Conservation (phyloP, 805 yeast species). For the Nakazawaea ishiwadae region DNA sequence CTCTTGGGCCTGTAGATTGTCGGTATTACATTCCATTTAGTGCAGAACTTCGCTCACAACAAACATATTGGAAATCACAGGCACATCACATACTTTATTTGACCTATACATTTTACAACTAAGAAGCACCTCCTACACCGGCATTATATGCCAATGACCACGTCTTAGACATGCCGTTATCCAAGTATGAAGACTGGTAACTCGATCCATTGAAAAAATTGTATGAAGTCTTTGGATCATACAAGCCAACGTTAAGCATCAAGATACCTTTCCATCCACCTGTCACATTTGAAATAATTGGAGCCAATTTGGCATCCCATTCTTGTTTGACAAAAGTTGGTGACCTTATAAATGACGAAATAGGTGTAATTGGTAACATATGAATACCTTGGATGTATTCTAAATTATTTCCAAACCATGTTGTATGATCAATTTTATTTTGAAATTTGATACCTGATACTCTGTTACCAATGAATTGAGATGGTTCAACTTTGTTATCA, state of each 20-base stretch:
- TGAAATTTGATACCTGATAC: constrained; percentile 70
- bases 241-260: constrained; percentile 38
- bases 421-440: constrained; percentile 67
- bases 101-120: too few species aligned
- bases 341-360: constrained; percentile 49
- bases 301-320: constrained; percentile 29
- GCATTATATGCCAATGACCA: constrained; percentile 61
- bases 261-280: constrained; percentile 64
- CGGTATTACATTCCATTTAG: too few species aligned
- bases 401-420: constrained; percentile 57
- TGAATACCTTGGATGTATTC: constrained; percentile 77
- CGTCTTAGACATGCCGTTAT: constrained; percentile 58
- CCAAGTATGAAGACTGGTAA: constrained; percentile 38
- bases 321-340: constrained; percentile 45
- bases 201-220: constrained; percentile 31
- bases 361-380: constrained; percentile 69
- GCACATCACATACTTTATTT: too few species aligned
- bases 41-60: too few species aligned
- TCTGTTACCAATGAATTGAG: constrained; percentile 46
- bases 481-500: constrained; percentile 47
- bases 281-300: constrained; percentile 36
- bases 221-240: constrained; percentile 37
- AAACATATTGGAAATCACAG: too few species aligned
- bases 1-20: too few species aligned
- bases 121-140: constrained; percentile 31